Base-by-base conservation (phyloP, 2,329 filamentous ascomycete genomes). In the Alternaria sp. region DNA sequence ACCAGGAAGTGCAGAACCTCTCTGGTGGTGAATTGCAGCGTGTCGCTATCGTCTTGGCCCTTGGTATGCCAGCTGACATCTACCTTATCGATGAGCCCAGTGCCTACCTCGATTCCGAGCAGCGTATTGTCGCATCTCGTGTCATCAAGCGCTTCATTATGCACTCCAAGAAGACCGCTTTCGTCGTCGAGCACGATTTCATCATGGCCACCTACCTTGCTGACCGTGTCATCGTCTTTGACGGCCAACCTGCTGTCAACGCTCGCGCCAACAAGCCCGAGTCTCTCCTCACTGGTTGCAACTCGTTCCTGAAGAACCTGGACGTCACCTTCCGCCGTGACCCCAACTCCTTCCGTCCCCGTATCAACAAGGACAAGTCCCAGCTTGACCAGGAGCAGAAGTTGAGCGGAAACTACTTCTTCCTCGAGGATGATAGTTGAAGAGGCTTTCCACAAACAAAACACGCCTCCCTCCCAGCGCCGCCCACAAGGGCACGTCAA, bases 91-190 rank as follows among this genome's bases (percentile, higher is more conserved):
- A 99, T 79, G 96, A 99, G 84, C 96, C 96, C 50, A 77, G 73
- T 63, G 77, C 77, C 67, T 99, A 99, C 83, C 91, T 99, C 62
- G 96, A 99, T 81, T 98, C 96, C 53, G 96, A 99, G 84, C 96
- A 99, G 84, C 95, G 96, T 91, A 97, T 99, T 78, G 90, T 99
- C 74, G 95, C 94, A 66, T 91, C 95, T 49, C 91, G 94, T 79
- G 96, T 99, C 79, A 99, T 99, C 85, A 99, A 99, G 87, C 91
- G 96, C 71, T 99, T 97, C 87, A 99, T 99, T 83, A 99, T 99
- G 96, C 95, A 99, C 86, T 90, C 93, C 75, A 98, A 98, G 90
- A 98, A 98, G 89, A 99, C 96, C 0, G 96, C 96, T 54, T 99
- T 99, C 81, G 90, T 99, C 72, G 95, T 99, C 80, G 96, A 99